Base-by-base conservation (phyloP, 2,329 filamentous ascomycete genomes). In the Aspergillus proliferans region DNA sequence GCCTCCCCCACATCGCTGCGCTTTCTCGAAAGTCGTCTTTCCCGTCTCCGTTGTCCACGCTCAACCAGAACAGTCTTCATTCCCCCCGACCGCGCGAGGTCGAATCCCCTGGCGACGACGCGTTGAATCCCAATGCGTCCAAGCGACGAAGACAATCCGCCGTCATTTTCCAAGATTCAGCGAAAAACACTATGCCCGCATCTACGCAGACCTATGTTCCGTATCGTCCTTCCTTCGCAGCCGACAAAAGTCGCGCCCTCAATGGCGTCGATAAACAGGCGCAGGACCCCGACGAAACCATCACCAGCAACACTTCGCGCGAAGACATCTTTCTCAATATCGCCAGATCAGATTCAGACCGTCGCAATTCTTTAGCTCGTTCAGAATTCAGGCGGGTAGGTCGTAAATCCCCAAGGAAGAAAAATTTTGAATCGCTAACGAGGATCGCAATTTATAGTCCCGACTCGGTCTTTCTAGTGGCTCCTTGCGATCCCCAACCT, bases 271-370 rank as follows among this genome's bases (percentile, higher is more conserved):
- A 62, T 47, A 60, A 57, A 45, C 55, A 58, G 30, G 60, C 57
- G 34, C 63, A 66, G 36, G 61, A 64, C 43, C 64, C 58, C 46
- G 65, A 60, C 49, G 65, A 57, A 39, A 62, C 63, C 18, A 8
- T 60, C 63, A 38, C 61, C 64, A 43, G 59, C 63, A 36, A 69
- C 73, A 34, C 58, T 34, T 63, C 63, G 40, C 62, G 61, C 50
- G 72, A 74, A 46, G 72, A 75, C 59, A 56, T 75, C 24, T 75
- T 75, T 52, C 55, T 75, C 47, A 74, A 75, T 51, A 74, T 75
- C 50, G 72, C 72, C 9, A 67, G 68, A 53, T 63, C 68, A 4
- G 71, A 71, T 46, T 68, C 67, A 6, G 58, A 48, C 38, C 67
- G 66, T 50, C 68, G 67, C 44, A 64, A 68, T 45, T 70, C 69